Base-by-base conservation (phyloP, 257 asterid species). In the Lycium ferocissimum region DNA sequence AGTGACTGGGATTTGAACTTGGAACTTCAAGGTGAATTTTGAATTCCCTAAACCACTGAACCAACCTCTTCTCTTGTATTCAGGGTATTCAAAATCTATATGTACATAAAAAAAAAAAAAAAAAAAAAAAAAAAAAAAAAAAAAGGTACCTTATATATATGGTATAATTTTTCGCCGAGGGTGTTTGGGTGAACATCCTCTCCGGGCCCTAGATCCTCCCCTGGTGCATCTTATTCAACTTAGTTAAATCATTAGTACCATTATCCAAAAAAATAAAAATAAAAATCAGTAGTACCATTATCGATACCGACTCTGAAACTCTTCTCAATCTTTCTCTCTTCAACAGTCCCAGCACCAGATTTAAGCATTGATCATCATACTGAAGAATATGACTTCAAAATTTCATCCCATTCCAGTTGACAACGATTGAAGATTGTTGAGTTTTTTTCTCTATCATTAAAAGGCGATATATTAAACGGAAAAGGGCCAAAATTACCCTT, bases 341-440 rank as follows among this genome's bases (percentile, higher is more conserved):
- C n/a, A 43, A 20, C 80, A 73, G 59, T 45, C 40, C 80, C 11
- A 73, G 47, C n/a, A 47, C 59, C 81, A 47, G 53, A 69, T 38
- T 17, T 47, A 69, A 69, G 78, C 33, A 38, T 38, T 69, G 78
- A 69, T 69, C 78, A 38, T 9, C 78, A 15, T 38, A 69, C 53
- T 38, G 78, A 66, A 69, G 53, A 15, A 15, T 5, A 69, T 69
- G 78, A 69, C 13, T 69, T 38, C 75, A 37, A 69, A 47, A 47
- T 47, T 8, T 47, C 81, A 73, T 47, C 61, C 40, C 40, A 20
- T n/a, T 47, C 40, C 37, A 47, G 59, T 13, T 73, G 40, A 14
- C 40, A 73, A 47, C 8, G n/a, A 22, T 20, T 47, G 11, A 7
- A 73, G 59, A 8, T 47, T 73, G 38, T 49, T 73, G 37, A 45